Percentiles rank a stretch among this genome's conserved stretches.
phyloP scores from a whole-genome alignment of 257 asterid genomes.

The Lycium ferocissimum region DNA sequence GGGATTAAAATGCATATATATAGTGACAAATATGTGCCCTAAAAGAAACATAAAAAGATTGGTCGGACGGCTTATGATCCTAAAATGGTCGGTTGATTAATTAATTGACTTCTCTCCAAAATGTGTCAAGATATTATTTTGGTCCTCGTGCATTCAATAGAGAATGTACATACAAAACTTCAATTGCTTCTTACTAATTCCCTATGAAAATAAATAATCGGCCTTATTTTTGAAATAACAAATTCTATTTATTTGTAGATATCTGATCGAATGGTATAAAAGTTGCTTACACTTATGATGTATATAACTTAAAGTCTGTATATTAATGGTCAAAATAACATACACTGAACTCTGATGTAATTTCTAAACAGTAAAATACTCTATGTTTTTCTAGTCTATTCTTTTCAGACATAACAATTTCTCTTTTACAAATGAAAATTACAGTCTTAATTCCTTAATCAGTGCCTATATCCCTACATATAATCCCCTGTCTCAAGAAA shows the following conservation, averaged over 20 bases:
- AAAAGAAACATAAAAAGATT: slow-evolving; percentile 33
- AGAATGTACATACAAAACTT: background rate
- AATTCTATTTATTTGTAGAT: background rate
- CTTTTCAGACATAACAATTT: background rate
- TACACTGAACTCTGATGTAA: background rate
- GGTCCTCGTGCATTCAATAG: slow-evolving; percentile 3
- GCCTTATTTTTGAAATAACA: too few relatives aligned
- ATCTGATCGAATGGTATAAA: background rate
- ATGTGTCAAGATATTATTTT: background rate
- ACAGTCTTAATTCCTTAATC: background rate
- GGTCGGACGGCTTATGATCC: slow-evolving; percentile 41
- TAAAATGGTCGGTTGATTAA: slow-evolving; percentile 38
- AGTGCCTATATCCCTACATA: background rate
- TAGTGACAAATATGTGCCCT: slow-evolving; percentile 31
- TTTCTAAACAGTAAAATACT: background rate
- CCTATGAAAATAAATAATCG: background rate
- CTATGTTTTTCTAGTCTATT: background rate
- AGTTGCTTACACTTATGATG: background rate
- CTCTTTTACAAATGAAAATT: background rate
- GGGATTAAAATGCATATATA: background rate
- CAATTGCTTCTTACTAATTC: background rate
- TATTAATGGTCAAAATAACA: too few relatives aligned
- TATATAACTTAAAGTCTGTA: background rate
- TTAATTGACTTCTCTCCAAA: background rate
- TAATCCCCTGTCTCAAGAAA: background rate